These are phyloP conservation scores for Chlamydomonas sp. DNA, from an alignment of 139 green algal species.

Conservation along the genomic window DNA sequence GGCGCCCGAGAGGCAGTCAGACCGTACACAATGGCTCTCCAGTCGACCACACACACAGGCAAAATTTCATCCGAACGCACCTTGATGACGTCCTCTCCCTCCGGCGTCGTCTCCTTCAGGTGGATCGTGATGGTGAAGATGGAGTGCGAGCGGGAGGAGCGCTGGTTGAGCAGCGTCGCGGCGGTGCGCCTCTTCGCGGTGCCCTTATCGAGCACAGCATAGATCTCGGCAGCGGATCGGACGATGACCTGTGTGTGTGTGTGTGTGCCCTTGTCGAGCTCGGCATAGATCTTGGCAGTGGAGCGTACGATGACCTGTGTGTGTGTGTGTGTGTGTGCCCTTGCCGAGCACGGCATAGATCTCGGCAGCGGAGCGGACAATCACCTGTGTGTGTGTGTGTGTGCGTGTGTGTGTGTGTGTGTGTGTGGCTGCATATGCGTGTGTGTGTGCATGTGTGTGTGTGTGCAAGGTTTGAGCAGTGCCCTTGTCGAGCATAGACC, in stretches of 20 bases:
- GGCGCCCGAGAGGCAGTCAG: too few relatives aligned
- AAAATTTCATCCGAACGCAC: too few relatives aligned
- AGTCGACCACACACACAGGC: too few relatives aligned
- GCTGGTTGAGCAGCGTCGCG: constrained; percentile 96
- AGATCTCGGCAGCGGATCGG: background rate
- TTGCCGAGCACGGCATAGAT: constrained; percentile 52
- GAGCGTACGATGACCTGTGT: too few relatives aligned
- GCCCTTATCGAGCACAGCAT: constrained; percentile 76
- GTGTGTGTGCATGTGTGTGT: too few relatives aligned
- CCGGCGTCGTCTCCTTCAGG: constrained; percentile 78
- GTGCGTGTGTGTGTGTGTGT: too few relatives aligned
- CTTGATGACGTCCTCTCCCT: constrained; percentile 96
- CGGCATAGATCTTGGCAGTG: constrained; percentile 70
- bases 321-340: too few relatives aligned
- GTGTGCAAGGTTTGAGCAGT: constrained; percentile 73
- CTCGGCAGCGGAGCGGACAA: constrained; percentile 76
- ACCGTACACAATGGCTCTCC: too few relatives aligned
- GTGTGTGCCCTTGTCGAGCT: background rate
- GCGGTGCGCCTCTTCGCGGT: constrained; percentile 81
- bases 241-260: too few relatives aligned
- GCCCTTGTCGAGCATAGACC: constrained; percentile 67
- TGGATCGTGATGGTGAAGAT: constrained; percentile 85
- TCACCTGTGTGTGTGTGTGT: too few relatives aligned
- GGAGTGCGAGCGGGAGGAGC: constrained; percentile 92
- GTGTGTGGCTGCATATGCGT: too few relatives aligned